Evolutionary conservation across 2,329 filamentous ascomycete genomes (phyloP), one percentile per base, ranked within the genome.

Genomic region (Colletotrichum ledebouriae): DNA sequence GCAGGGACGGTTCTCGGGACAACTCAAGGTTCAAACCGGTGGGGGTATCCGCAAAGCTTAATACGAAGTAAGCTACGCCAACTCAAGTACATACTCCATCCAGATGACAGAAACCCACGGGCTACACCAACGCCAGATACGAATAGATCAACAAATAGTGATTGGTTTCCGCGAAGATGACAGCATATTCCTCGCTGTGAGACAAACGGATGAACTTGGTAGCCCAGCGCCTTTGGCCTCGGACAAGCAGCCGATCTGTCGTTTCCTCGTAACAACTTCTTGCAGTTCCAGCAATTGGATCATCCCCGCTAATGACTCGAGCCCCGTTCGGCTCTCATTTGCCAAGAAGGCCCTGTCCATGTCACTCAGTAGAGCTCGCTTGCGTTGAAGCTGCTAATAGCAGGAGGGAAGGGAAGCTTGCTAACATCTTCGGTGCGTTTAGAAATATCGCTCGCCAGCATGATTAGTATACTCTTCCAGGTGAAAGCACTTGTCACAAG

Each of bases 281-380:
- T 34, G 22, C 25, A 29, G 22, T 22, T 15, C 46, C 6, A 22
- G n/a, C 25, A 29, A 17, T 15, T 55, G 25, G 37, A 12, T 11
- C 17, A 50, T 44, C n/a, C 20, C n/a, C 49, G 59, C 39, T 33
- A 37, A 41, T 53, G 49, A 56, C 59, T 62, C 50, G 25, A 55
- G 59, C 50, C 39, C 39, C 20, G 49, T 34, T 47, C 34, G 37
- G 47, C 17, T 29, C 39, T 20, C 42, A 56, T 49, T 65, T 17
- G 55, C 37, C 41, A 17, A 25, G 29, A 10, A 25, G 12, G 25
- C 17, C 41, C 20, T 42, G 33, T 49, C 41, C 55, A 59, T 68
- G 22, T 25, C 15, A 6, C 12, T 13, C 17, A 33, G 61, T 68
- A 61, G 65, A 59, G 65, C 39, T 52, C 53, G 41, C 55, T 65